These are phyloP conservation scores for Suillus occidentalis DNA, from an alignment of 768 basidiomycete species.

Conservation along the genomic window DNA sequence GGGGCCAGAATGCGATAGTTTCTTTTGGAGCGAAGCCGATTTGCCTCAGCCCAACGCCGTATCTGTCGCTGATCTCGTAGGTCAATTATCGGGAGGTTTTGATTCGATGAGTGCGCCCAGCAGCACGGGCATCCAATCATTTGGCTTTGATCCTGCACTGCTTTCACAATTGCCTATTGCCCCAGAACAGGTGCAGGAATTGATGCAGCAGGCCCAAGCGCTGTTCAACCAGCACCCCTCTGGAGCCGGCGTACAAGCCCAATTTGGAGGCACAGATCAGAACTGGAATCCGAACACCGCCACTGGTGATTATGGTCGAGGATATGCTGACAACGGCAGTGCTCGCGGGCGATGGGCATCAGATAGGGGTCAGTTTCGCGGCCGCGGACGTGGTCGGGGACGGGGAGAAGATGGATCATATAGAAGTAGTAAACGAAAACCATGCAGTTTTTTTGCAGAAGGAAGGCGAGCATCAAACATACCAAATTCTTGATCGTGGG, in stretches of 20 bases:
- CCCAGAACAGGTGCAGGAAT: slow-evolving; percentile 64
- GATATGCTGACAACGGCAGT: slow-evolving; percentile 42
- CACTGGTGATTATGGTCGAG: slow-evolving; percentile 49
- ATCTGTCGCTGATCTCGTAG: slow-evolving; percentile 71
- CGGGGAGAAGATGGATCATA: slow-evolving; percentile 56
- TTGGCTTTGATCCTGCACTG: slow-evolving; percentile 44
- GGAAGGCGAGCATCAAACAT: slow-evolving; percentile 84
- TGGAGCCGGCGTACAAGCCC: slow-evolving; percentile 26
- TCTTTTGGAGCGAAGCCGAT: slow-evolving; percentile 57
- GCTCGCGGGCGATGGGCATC: slow-evolving; percentile 45
- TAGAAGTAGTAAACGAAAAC: slow-evolving; percentile 84
- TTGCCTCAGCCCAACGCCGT: slow-evolving; percentile 31
- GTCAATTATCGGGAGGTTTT: slow-evolving; percentile 53
- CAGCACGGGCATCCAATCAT: slow-evolving; percentile 30
- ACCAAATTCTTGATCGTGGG: slow-evolving; percentile 22
- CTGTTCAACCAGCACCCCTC: slow-evolving; percentile 32
- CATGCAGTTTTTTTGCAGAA: slow-evolving; percentile 87
- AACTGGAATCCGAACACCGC: slow-evolving; percentile 42
- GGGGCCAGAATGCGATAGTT: slow-evolving; percentile 63
- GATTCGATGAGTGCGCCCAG: slow-evolving; percentile 40
- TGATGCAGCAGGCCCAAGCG: slow-evolving; percentile 47
- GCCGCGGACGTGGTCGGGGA: slow-evolving; percentile 60
- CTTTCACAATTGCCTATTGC: slow-evolving; percentile 44
- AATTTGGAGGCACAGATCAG: slow-evolving; percentile 38
- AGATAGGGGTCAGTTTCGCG: slow-evolving; percentile 53